phyloP scores from a whole-genome alignment of 306 rosid species.

The Prunus mongolica region DNA sequence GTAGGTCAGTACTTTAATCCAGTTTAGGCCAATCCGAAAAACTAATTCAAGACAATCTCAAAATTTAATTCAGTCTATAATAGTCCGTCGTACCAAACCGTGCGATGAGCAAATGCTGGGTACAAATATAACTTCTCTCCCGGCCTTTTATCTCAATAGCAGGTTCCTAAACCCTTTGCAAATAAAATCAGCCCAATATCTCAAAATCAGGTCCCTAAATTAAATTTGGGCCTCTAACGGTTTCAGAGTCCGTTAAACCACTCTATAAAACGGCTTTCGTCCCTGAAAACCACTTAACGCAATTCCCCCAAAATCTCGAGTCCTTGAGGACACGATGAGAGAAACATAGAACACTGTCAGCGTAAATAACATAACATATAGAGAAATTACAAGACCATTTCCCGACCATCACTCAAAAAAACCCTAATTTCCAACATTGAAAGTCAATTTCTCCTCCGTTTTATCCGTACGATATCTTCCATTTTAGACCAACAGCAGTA shows the following conservation, averaged over 20 bases:
- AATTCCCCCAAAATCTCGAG: constrained; percentile 1
- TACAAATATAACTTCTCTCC: too few species aligned
- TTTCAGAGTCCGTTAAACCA: too few species aligned
- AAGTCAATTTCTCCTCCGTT: neutral
- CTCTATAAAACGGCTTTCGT: neutral
- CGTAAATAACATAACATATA: neutral
- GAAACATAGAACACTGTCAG: neutral
- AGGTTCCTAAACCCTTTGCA: neutral
- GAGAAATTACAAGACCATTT: neutral
- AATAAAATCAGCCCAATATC: neutral
- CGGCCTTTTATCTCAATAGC: too few species aligned
- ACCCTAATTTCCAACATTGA: neutral
- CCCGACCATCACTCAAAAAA: neutral
- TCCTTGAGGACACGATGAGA: constrained; percentile 9
- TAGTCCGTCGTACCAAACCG: rapidly evolving
- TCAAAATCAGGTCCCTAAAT: neutral
- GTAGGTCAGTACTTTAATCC: rapidly evolving
- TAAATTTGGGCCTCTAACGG: neutral
- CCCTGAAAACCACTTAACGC: neutral
- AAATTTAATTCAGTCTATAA: rapidly evolving
- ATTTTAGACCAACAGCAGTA: neutral
- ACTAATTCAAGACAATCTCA: too few species aligned
- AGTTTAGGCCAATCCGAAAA: rapidly evolving
- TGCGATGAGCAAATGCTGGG: too few species aligned
- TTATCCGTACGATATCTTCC: neutral